Base-by-base conservation (phyloP, 192 early-diverging fungal species). In the Backusella parvicylindrica region DNA sequence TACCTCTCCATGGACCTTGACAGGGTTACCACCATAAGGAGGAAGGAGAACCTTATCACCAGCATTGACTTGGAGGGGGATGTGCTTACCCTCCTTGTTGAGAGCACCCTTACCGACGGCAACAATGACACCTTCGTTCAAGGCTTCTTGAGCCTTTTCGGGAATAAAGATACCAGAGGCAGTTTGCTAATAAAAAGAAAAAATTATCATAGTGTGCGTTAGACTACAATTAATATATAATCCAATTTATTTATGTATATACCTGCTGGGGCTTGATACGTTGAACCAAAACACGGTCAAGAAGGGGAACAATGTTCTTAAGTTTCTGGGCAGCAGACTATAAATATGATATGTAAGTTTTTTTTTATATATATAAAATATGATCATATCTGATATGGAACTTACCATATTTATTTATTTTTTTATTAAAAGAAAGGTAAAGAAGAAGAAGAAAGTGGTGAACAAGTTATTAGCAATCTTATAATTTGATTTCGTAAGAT, bases 21-120 rank as follows among this genome's bases (percentile, higher is more conserved):
- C 93, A 72, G 89, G 81, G 87, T 83, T 92, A 69, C 98, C 98
- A 78, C 98, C 98, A 80, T 93, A 99, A 32, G 93, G 87, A 50
- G 98, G 98, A 41, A 99, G 91, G 37, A 99, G 87, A 28, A 99
- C 95, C 75, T 92, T 93, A 84, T 99, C 97, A 74, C 98, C 98
- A 76, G 88, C 91, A 73, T 92, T 88, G 76, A 98, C 87, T 72
- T 93, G 87, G 12, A 93, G 80, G 64, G 97, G 89, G 70, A 93
- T 87, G 70, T 90, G 78, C 79, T 89, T 92, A 47, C 96, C 96
- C 37, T 95, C 92, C 91, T 96, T 95, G 82, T 89, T 91, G 43
- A 95, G 76, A 56, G 89, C 85, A 71, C 98, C 98, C 75, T 95
- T 95, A 49, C 98, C 98, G 33, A 94, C 92, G 32, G 96, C 92